Evolutionary conservation across 108 stramenopile species (phyloP), one percentile per base, ranked within the genome.

Genomic region (Cyclotella distinguenda): DNA sequence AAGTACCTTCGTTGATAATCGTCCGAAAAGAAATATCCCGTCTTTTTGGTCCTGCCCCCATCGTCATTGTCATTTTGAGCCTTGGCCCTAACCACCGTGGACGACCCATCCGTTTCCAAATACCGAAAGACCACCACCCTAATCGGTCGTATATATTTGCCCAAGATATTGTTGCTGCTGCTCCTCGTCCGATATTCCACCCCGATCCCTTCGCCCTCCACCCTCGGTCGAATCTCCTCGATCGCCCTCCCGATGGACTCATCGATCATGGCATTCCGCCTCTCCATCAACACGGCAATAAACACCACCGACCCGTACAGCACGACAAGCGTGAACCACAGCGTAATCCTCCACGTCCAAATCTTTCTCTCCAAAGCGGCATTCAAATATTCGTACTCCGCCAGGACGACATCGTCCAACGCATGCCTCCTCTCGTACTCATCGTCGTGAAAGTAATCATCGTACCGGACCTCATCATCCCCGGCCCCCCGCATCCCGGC

Each of bases 401-500:
- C 77, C 43, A 61, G 22, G 6, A 78, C 77, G 4, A 73, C 67
- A 43, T 78, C 77, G 39, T 78, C 77, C 45, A 75, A 50, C 11
- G 39, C 26, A 56, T 80, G 64, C 10, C 44, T 64, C 12, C 61
- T 36, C 16, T 71, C 66, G 40, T 40, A 69, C 40, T 70, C 63
- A 54, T 75, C 68, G 40, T 71, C 73, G 1, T 74, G 53, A 34
- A 69, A 45, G 26, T 68, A 76, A 60, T 80, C 74, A 60, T 75
- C 79, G 35, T 58, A 74, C 2, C 54, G 25, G 30, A 53, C 56
- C 15, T 80, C 73, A 39, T 79, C 71, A 22, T 54, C 60, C 7
- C 54, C 56, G 25, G 45, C 11, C 11, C 27, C 40, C 13, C 16
- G 15, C 47, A 22, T 35, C 36, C 35, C 23, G 22, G 70, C 55